phyloP scores from a whole-genome alignment of 768 basidiomycete genomes.

The Lactarius sanguifluus region DNA sequence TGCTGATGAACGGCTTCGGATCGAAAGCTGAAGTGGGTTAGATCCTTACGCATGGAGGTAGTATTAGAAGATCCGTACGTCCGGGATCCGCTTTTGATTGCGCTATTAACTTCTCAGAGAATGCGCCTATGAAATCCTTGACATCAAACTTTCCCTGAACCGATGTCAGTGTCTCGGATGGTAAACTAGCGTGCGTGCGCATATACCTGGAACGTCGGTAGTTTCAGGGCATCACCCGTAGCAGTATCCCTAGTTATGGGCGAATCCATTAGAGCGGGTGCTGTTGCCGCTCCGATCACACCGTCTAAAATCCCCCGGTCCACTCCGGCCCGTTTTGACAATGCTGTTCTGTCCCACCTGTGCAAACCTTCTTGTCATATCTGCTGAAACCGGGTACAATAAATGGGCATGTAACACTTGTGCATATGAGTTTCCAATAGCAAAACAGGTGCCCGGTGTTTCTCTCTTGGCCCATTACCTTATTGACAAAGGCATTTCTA shows the following conservation, averaged over 20 bases:
- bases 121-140: constrained; percentile 80
- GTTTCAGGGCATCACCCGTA: constrained; percentile 15
- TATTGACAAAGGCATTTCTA: not conserved
- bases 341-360: constrained; percentile 98
- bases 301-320: not conserved
- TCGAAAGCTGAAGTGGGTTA: constrained; percentile 67
- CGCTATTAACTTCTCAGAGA: constrained; percentile 85
- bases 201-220: constrained; percentile 28
- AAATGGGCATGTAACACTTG: constrained; percentile 95
- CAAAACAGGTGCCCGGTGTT: constrained; percentile 58
- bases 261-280: constrained; percentile 6
- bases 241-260: constrained; percentile 6
- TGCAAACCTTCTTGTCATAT: constrained; percentile 81
- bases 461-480: constrained; percentile 21
- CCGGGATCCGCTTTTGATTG: constrained; percentile 83
- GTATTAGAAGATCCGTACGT: constrained; percentile 46
- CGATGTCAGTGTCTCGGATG: not conserved
- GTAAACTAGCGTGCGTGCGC: not conserved
- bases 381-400: constrained; percentile 75
- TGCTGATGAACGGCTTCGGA: constrained; percentile 88
- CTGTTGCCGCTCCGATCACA: too few relatives aligned
- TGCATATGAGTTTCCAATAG: constrained; percentile 92
- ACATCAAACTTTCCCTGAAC: constrained; percentile 85
- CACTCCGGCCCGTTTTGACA: not conserved
- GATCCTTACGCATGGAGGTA: not conserved